Percentiles rank a stretch among this genome's conserved stretches.
Conservation (phyloP, 2,329 filamentous ascomycete species). For the Paecilomyces variotii region DNA sequence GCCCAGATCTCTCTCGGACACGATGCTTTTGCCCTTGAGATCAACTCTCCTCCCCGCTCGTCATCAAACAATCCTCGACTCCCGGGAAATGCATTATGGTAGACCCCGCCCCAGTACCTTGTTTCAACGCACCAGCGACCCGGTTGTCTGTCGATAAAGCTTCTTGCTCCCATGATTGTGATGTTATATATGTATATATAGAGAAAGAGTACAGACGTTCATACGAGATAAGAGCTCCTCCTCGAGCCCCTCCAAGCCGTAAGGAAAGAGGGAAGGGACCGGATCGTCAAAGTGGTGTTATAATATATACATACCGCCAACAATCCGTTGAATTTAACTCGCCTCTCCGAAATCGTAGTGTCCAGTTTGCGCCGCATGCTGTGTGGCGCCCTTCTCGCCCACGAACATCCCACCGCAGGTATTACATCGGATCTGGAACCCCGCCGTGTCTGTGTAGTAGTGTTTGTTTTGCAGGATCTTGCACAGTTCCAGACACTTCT, state of each 20-base stretch:
- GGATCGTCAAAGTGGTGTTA: background rate
- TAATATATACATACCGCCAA: background rate
- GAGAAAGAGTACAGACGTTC: background rate
- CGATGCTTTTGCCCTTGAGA: background rate
- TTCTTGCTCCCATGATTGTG: background rate
- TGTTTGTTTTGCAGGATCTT: constrained; percentile 60
- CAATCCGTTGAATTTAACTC: constrained; percentile 11
- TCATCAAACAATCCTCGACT: background rate
- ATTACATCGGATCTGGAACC: constrained; percentile 72
- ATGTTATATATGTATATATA: background rate
- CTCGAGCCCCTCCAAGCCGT: background rate
- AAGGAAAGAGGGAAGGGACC: background rate
- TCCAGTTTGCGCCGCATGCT: constrained; percentile 40
- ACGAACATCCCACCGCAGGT: constrained; percentile 38
- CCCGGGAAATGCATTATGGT: background rate
- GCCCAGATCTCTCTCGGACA: background rate
- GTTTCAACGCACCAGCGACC: background rate
- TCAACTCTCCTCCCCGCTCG: background rate
- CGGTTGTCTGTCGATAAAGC: background rate
- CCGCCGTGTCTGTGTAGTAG: constrained; percentile 83
- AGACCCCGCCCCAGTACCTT: background rate
- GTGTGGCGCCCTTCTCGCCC: constrained; percentile 39
- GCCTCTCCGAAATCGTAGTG: constrained; percentile 45
- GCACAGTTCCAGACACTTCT: constrained; percentile 58
- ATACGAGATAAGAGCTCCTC: background rate